A percentile compares a stretch with the other conserved stretches of the same genome.
These are phyloP conservation scores for Fusarium abutilonis DNA, from an alignment of 2,329 filamentous ascomycete species.

Conservation along the genomic window DNA sequence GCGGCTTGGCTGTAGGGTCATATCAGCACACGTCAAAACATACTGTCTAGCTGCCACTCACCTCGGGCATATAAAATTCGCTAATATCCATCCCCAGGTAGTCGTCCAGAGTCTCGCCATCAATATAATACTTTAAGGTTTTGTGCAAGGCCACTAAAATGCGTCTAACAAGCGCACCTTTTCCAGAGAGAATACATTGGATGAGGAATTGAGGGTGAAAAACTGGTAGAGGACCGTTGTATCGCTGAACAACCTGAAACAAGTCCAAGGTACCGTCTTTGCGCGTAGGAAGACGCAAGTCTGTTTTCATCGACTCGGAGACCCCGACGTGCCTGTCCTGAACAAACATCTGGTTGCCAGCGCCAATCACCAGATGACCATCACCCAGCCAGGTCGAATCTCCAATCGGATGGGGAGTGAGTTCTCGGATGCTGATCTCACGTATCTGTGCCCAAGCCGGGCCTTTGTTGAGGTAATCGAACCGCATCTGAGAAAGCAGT, in stretches of 20 bases:
- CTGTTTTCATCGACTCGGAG: constrained; percentile 67
- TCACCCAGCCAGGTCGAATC: constrained; percentile 91
- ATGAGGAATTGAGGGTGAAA: constrained; percentile 93
- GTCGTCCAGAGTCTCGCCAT: constrained; percentile 82
- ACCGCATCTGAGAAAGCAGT: constrained; percentile 86
- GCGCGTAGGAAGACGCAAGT: constrained; percentile 58
- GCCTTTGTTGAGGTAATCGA: constrained; percentile 87
- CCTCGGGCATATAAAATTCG: constrained; percentile 62
- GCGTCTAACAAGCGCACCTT: constrained; percentile 73
- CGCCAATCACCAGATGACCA: constrained; percentile 85
- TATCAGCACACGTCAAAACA: constrained; percentile 11
- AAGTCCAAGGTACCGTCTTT: constrained; percentile 70
- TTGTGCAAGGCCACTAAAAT: constrained; percentile 78
- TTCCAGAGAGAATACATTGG: constrained; percentile 86
- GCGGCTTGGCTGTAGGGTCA: constrained; percentile 25
- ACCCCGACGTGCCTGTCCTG: constrained; percentile 79
- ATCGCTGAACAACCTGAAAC: constrained; percentile 81
- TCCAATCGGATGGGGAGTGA: constrained; percentile 89
- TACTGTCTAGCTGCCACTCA: constrained; percentile 24
- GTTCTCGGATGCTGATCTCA: constrained; percentile 81
- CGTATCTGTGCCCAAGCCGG: constrained; percentile 90
- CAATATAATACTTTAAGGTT: constrained; percentile 82
- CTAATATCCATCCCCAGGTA: constrained; percentile 73
- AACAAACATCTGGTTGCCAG: constrained; percentile 90
- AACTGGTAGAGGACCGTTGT: constrained; percentile 87